Evolutionary conservation across 805 yeast genomes (phyloP).

Genomic region (Suhomyces canberraensis): DNA sequence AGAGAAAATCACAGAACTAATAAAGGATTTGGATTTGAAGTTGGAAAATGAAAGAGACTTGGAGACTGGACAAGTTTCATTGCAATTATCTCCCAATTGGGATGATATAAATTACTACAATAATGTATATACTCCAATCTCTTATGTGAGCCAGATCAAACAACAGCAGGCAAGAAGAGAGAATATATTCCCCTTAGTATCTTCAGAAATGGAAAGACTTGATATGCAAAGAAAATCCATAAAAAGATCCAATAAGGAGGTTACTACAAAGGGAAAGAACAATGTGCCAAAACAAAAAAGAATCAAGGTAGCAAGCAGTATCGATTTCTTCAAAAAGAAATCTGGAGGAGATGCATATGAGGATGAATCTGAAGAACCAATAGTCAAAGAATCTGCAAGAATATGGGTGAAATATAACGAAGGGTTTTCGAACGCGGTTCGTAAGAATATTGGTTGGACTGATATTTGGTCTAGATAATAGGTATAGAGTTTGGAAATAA

Average conservation of each 20-base stretch:
- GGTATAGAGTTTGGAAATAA: neutral
- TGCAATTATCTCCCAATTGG: slow-evolving; percentile 35
- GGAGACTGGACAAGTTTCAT: slow-evolving; percentile 25
- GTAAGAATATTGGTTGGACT: slow-evolving; percentile 77
- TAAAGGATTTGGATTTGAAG: slow-evolving; percentile 38
- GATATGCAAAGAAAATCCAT: slow-evolving; percentile 7
- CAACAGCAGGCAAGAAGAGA: slow-evolving; percentile 27
- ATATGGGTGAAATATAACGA: slow-evolving; percentile 89
- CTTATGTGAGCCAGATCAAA: slow-evolving; percentile 14
- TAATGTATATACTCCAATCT: slow-evolving; percentile 14
- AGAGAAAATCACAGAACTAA: slow-evolving; percentile 34
- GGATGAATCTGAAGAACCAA: neutral
- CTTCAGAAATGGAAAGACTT: slow-evolving; percentile 29
- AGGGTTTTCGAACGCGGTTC: slow-evolving; percentile 88
- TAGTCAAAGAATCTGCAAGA: slow-evolving; percentile 37
- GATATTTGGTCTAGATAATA: slow-evolving; percentile 48
- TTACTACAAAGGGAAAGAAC: slow-evolving; percentile 12
- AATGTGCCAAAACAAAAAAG: slow-evolving; percentile 21
- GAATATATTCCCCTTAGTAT: slow-evolving; percentile 36
- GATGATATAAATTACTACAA: slow-evolving; percentile 29
- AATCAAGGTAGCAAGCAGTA: slow-evolving; percentile 27
- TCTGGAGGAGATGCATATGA: slow-evolving; percentile 35
- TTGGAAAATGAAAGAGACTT: slow-evolving; percentile 37
- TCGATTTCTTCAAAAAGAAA: slow-evolving; percentile 38
- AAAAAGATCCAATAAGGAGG: slow-evolving; percentile 13